Evolutionary conservation across 495 filamentous ascomycete genomes (phyloP).

Genomic region (Neurospora africana): DNA sequence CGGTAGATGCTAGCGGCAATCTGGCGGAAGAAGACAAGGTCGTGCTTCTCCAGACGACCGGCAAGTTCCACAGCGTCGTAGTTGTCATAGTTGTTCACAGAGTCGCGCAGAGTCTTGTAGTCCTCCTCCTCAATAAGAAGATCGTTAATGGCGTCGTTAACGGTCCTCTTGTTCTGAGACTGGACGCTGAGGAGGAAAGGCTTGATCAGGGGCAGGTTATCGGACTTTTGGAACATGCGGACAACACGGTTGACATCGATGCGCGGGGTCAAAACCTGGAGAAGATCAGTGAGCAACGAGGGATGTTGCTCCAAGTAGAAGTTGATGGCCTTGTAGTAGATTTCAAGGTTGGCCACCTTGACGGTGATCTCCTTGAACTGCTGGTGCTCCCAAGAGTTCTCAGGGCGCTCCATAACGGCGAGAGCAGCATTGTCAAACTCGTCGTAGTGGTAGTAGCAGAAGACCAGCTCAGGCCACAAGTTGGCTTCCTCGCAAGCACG

Average conservation of each 20-base stretch:
- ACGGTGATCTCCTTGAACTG: conserved; percentile 98
- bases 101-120: conserved; percentile 96
- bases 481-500: conserved; percentile 89
- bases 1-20: conserved; percentile 97
- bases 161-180: conserved; percentile 90
- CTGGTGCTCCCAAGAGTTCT: conserved; percentile 98
- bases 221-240: conserved; percentile 94
- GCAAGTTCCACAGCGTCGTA: conserved; percentile 96
- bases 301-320: conserved; percentile 98
- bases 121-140: conserved; percentile 98
- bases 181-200: conserved; percentile 97
- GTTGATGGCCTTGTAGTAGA: conserved; percentile 95
- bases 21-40: conserved; percentile 98
- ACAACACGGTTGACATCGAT: conserved; percentile 99
- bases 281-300: conserved; percentile 84
- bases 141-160: conserved; percentile 98
- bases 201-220: conserved; percentile 98
- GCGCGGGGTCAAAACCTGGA: conserved; percentile 80
- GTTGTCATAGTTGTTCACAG: conserved; percentile 97
- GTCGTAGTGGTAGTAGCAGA: conserved; percentile 98
- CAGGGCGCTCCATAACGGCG: conserved; percentile 97
- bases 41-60: conserved; percentile 86
- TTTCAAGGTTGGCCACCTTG: conserved; percentile 97
- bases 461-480: conserved; percentile 95
- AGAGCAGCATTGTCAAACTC: conserved; percentile 98